Evolutionary conservation across 257 asterid species (phyloP), one percentile per base, ranked within the genome.

Genomic region (Scutellaria barbata): DNA sequence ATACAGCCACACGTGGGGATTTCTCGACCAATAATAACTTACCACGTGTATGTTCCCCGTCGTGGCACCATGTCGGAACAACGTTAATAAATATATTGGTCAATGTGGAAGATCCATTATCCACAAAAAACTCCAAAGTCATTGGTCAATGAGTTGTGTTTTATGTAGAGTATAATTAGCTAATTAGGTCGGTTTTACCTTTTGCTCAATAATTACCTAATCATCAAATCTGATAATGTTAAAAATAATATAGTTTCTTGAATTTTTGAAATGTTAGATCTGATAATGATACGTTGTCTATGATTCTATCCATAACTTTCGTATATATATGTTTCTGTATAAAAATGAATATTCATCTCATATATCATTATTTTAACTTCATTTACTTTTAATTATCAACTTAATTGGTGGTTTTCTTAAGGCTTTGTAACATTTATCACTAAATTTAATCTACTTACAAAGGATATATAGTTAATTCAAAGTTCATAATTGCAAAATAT

Each of bases 41-140:
- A 59, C 74, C 84, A 83, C 77, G 79, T 77, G 61, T 7, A 50
- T 74, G 79, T 42, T 63, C 73, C 84, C 81, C 13, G 8, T 54
- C 57, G 74, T 33, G 78, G 50, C 73, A 40, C 51, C 66, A 10
- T 81, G 79, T 77, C 77, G 70, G 80, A 12, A 58, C 66, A 55
- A 51, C 55, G 64, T 60, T 79, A 64, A 68, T 79, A 64, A 68
- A 70, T 80, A 74, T 45, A 22, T 22, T 22, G 75, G 74, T 62
- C 71, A 74, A 55, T 12, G 11, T 67, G n/a, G 42, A 56, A 64
- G 14, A 25, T 20, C 1, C 25, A 20, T 71, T 52, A 62, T 18
- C 68, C 12, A 25, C 8, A 16, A 47, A 47, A 35, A 43, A 46
- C 46, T 4, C 22, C 20, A 48, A 73, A 46, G 35, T 47, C 64